Base-by-base conservation (phyloP, 2,329 filamentous ascomycete species). In the Trichoderma endophyticum region DNA sequence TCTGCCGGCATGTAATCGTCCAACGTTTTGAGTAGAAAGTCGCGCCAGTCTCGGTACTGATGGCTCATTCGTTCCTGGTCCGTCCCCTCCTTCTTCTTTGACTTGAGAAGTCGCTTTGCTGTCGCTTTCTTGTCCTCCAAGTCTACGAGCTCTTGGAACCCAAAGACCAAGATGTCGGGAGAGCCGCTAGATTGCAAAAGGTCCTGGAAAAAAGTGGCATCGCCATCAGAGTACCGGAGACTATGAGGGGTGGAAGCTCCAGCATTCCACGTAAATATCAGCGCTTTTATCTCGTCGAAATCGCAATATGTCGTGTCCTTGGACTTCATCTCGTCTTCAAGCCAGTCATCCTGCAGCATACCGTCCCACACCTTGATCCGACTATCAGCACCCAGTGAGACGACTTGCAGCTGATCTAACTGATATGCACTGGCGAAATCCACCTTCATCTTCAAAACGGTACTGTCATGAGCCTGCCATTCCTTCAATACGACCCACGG, bases 81-180 rank as follows among this genome's bases (percentile, higher is more conserved):
- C 1, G 92, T 90, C 12, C 91, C 90, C 34, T 92, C 90, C 77
- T 93, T 93, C 79, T 97, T 97, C 81, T 96, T 96, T 76, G 92
- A 93, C 78, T 95, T 96, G 79, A 98, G 91, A 76, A 98, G 90
- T 70, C 93, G 94, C 83, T 96, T 98, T n/a, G 96, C 96, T 26
- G 95, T 98, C 65, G 97, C 92, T 76, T 95, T 97, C 84, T 98
- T 98, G 83, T 99, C 93, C 80, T 99, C 96, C 8, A 99, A 86
- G 78, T 99, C 96, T 4, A 99, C 96, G n/a, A 99, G 87, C 81
- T 99, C 96, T 81, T 99, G 96, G 81, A 99, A 99, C 1, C 95
- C 95, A 84, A 99, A 99, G 1, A 98, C 89, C 3, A 98, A 83
- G 64, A 99, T 94, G 76, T 98, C 96, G 0, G 96, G 94, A 8